These are phyloP conservation scores for Boletus mariae DNA, from an alignment of 1,284 basidiomycete species.

Conservation along the genomic window DNA sequence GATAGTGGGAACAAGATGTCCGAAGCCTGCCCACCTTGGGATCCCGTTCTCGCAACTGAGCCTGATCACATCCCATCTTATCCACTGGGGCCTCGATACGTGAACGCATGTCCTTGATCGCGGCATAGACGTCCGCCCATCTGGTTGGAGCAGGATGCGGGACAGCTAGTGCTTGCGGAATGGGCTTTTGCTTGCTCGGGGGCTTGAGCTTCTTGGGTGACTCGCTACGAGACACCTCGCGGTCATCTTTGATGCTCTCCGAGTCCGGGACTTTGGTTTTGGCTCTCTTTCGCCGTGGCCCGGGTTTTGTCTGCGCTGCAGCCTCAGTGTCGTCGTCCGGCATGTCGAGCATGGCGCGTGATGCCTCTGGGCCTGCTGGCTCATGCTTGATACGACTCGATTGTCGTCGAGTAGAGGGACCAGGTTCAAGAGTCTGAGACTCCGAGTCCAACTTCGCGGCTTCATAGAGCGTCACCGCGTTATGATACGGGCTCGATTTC, in stretches of 20 bases:
- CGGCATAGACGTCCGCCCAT: slow-evolving; percentile 75
- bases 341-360: neutral
- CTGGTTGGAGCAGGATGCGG: slow-evolving; percentile 72
- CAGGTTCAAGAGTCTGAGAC: slow-evolving; percentile 1
- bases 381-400: slow-evolving; percentile 33
- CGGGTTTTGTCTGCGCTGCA: neutral
- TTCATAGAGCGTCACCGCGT: slow-evolving; percentile 43
- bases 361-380: neutral
- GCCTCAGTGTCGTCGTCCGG: neutral
- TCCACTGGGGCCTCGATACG: slow-evolving; percentile 81
- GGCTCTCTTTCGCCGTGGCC: neutral
- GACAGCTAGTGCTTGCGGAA: slow-evolving; percentile 53
- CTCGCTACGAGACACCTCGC: neutral
- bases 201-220: slow-evolving; percentile 3
- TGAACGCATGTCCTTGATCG: slow-evolving; percentile 77
- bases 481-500: slow-evolving; percentile 41
- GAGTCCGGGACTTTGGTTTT: neutral
- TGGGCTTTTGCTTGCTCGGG: slow-evolving; percentile 34
- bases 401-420: slow-evolving; percentile 15
- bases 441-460: neutral
- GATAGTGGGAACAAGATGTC: neutral
- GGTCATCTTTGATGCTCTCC: neutral
- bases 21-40: slow-evolving; percentile 49
- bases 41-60: slow-evolving; percentile 58
- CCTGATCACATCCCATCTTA: slow-evolving; percentile 83